These are phyloP conservation scores for Alternaria ventricosa DNA, from an alignment of 2,329 filamentous ascomycete species.

Conservation along the genomic window DNA sequence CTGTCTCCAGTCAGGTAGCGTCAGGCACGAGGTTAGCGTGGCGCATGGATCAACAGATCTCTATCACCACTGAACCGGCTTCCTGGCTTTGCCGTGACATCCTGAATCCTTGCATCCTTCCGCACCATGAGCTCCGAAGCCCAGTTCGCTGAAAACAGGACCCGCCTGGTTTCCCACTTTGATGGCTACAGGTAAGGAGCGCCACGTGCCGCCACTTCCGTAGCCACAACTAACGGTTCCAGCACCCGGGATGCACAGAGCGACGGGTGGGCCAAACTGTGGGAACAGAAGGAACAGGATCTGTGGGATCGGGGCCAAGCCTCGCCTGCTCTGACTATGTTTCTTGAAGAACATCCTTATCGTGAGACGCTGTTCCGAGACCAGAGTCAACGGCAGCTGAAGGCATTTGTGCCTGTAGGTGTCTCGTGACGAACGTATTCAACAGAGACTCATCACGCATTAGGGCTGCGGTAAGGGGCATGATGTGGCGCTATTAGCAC, in stretches of 20 bases:
- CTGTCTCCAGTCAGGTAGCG: neutral
- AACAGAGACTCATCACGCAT: neutral
- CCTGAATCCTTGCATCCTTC: neutral
- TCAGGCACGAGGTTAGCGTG: conserved; percentile 3
- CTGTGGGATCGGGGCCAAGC: conserved; percentile 63
- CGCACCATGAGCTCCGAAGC: conserved; percentile 16
- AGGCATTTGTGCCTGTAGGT: conserved; percentile 69
- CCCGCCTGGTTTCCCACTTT: conserved; percentile 17
- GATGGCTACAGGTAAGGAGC: conserved; percentile 14
- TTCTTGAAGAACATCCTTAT: conserved; percentile 18
- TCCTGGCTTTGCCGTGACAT: conserved; percentile 4
- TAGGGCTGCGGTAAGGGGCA: conserved; percentile 77
- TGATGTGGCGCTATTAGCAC: conserved; percentile 75
- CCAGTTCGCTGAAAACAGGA: conserved; percentile 15
- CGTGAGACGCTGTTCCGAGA: conserved; percentile 34
- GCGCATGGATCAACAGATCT: neutral
- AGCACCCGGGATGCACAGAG: conserved; percentile 19
- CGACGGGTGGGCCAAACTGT: conserved; percentile 59
- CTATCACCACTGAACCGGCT: neutral
- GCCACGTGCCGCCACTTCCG: neutral
- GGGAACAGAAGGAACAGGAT: conserved; percentile 57
- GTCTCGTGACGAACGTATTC: neutral
- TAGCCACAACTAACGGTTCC: conserved; percentile 2
- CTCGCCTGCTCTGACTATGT: conserved; percentile 57
- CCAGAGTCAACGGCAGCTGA: conserved; percentile 49